Base-by-base conservation (phyloP, 768 basidiomycete genomes). In the Mycena maculata region DNA sequence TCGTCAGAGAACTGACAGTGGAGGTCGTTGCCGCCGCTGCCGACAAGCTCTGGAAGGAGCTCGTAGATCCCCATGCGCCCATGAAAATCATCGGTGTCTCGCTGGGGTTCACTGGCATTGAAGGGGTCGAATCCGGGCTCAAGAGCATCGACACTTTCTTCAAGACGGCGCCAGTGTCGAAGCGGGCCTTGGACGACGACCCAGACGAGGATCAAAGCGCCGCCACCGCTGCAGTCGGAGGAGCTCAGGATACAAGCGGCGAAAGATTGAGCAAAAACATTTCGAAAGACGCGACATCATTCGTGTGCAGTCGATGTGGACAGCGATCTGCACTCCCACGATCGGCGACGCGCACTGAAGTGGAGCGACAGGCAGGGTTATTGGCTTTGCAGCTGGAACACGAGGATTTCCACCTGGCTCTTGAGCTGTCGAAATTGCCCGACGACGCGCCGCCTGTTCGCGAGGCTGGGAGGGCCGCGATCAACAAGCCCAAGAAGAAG, bases 61-160 rank as follows among this genome's bases (percentile, higher is more conserved):
- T 96, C 2, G 84, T 93, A n/a, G 92, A 91, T 31, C 84, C 75
- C 58, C 77, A 68, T 73, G 77, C 74, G 16, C 78, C 78, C 2
- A 83, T 94, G 78, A 91, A 92, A 62, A 84, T 98, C 42, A 91
- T 90, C 27, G 87, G 85, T 70, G 85, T 99, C 9, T 82, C 85
- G 33, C 82, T 98, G 42, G 86, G 86, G 6, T 95, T 98, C 72
- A 86, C 90, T 8, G 93, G 93, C 3, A 87, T 98, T 41, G 94
- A 92, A 71, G 80, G 83, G 2, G 78, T 87, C 45, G 94, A 95
- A 74, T 78, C 81, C 1, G 96, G 96, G 15, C 97, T 98, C 76
- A 87, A 86, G 67, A 91, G 87, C 36, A 97, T 99, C 60, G 92
- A 97, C 76, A 88, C 90, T 1, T 99, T 99, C 78, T 88, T 99